Base-by-base conservation (phyloP, 164 flowering plant genomes). In the Litsea cubeba region DNA sequence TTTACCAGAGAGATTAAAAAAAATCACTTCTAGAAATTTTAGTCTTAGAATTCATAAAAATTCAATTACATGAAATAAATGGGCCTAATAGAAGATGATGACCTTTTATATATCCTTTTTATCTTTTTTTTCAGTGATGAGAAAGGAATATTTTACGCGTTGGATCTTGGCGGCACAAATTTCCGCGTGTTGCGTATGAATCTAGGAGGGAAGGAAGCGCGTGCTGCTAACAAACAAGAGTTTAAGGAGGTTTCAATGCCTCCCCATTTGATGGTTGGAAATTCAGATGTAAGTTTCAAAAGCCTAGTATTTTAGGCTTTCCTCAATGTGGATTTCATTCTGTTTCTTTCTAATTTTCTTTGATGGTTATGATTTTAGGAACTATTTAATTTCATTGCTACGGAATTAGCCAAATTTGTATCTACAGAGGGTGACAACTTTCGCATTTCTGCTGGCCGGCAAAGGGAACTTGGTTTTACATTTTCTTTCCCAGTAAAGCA, bases 111-210 rank as follows among this genome's bases (percentile, higher is more conserved):
- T n/a, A n/a, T n/a, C n/a, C 67, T 10, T 25, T n/a, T 25, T 64
- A 5, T 26, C 5, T n/a, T 40, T 23, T 70, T n/a, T 70, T 76
- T 12, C 76, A 94, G 98, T 77, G 87, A 91, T 76, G 98, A 95
- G 81, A 79, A 83, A 26, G 98, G 98, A 14, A 46, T 90, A 68
- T 93, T 87, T 80, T 95, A 95, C 84, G 98, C 98, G 12, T 81
- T 95, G 82, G 98, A 95, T 74, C 97, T 95, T 68, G 97, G 98
- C 72, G 98, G 98, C 23, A 95, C 98, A 82, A 95, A 95, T 76
- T 95, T 95, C 82, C 95, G 98, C 24, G 97, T 95, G 49, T 68
- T 95, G 70, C 95, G 98, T 25, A 92, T 95, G 22, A 90, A 83
- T 14, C 79, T 95, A 77, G 95, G 95, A 50, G 98, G 98, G 30